These are phyloP conservation scores for Obelidium mucronatum DNA, from an alignment of 192 early-diverging fungal genomes.

Conservation along the genomic window DNA sequence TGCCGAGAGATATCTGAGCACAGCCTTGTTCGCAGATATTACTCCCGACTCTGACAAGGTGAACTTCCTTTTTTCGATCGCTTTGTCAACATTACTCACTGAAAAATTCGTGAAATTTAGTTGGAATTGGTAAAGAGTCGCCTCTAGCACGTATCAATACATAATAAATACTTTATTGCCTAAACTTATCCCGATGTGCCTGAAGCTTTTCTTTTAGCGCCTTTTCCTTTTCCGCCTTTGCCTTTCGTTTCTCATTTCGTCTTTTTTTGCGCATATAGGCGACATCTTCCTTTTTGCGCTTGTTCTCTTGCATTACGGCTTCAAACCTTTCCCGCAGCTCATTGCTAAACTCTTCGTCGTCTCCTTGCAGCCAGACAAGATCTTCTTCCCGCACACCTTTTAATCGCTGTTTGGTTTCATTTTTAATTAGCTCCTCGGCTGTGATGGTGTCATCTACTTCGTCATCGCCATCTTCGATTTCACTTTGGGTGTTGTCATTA, in stretches of 20 bases:
- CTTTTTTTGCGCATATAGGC: not conserved
- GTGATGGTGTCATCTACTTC: conserved; percentile 26
- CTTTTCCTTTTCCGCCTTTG: not conserved
- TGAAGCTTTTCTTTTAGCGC: conserved; percentile 9
- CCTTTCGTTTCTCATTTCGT: conserved; percentile 8
- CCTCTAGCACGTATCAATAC: conserved; percentile 17
- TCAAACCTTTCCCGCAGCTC: conserved; percentile 13
- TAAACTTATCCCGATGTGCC: conserved; percentile 9
- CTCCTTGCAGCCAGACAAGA: conserved; percentile 26
- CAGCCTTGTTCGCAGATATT: conserved; percentile 48
- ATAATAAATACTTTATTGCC: not conserved
- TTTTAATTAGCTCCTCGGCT: conserved; percentile 25
- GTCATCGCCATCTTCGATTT: not conserved
- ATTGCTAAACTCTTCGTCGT: conserved; percentile 16
- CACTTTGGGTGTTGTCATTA: not conserved
- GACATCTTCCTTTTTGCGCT: not conserved
- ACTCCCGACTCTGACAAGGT: conserved; percentile 39
- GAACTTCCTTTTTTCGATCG: conserved; percentile 17
- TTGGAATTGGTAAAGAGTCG: conserved; percentile 31
- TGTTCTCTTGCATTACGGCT: conserved; percentile 22
- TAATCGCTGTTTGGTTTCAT: conserved; percentile 6
- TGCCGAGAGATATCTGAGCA: conserved; percentile 45
- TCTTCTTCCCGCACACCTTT: conserved; percentile 26
- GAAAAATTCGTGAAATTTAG: conserved; percentile 44
- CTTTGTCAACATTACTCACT: conserved; percentile 41